Percentiles rank a stretch among this genome's conserved stretches.
Conservation (phyloP, 2,329 filamentous ascomycete species). For the Tolypocladium album region DNA sequence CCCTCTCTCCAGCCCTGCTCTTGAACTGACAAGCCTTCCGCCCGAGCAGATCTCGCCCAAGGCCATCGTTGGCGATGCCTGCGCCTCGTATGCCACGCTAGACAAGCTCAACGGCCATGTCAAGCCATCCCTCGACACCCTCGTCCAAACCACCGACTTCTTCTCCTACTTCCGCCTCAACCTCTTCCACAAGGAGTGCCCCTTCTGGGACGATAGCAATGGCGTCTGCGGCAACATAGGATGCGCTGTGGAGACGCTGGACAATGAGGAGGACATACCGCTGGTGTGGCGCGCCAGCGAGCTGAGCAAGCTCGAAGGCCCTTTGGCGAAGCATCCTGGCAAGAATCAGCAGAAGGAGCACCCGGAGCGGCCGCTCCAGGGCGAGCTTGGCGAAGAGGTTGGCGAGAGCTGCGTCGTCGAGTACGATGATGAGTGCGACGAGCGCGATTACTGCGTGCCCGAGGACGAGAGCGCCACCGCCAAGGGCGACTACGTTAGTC, state of each 20-base stretch:
- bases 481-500: slow-evolving; percentile 93
- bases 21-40: background rate
- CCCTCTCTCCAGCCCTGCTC: background rate
- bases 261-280: slow-evolving; percentile 91
- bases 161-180: slow-evolving; percentile 97
- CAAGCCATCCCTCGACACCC: slow-evolving; percentile 64
- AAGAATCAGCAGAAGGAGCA: slow-evolving; percentile 61
- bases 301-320: slow-evolving; percentile 84
- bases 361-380: slow-evolving; percentile 64
- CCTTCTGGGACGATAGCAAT: slow-evolving; percentile 90
- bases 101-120: slow-evolving; percentile 72
- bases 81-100: slow-evolving; percentile 84
- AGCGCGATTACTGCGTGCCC: slow-evolving; percentile 91
- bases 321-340: slow-evolving; percentile 79
- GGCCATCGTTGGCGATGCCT: slow-evolving; percentile 86
- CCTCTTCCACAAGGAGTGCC: slow-evolving; percentile 86
- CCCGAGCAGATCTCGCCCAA: slow-evolving; percentile 67
- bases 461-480: slow-evolving; percentile 80
- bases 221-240: slow-evolving; percentile 96
- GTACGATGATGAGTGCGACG: slow-evolving; percentile 94
- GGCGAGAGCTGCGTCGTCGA: slow-evolving; percentile 96
- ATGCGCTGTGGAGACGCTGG: slow-evolving; percentile 88
- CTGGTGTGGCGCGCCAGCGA: slow-evolving; percentile 84
- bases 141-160: slow-evolving; percentile 87
- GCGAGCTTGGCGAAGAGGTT: slow-evolving; percentile 72